Percentiles rank a stretch among this genome's conserved stretches.
Conservation (phyloP, 495 filamentous ascomycete species). For the Copromyces sp. region DNA sequence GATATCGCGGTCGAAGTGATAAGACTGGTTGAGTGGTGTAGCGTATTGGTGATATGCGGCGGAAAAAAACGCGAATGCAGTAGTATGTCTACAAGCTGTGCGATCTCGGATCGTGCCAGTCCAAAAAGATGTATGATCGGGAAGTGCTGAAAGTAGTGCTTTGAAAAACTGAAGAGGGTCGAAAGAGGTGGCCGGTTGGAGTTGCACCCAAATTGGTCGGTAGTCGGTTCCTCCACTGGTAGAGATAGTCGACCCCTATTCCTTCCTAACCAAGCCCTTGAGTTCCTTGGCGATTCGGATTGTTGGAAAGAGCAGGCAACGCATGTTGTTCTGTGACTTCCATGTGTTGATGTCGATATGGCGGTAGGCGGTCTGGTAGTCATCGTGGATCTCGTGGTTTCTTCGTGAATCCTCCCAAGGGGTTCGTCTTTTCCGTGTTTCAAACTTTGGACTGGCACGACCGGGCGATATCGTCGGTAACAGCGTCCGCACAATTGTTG, state of each 20-base stretch:
- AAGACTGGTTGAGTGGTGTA: not conserved
- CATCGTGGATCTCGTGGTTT: not conserved
- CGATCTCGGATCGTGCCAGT: conserved; percentile 8
- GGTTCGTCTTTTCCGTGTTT: not conserved
- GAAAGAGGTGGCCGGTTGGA: not conserved
- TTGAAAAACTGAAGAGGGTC: not conserved
- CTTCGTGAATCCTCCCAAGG: not conserved
- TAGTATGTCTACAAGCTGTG: conserved; percentile 13
- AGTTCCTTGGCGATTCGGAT: not conserved
- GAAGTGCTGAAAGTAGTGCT: not conserved
- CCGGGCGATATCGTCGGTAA: not conserved
- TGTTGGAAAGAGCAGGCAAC: not conserved
- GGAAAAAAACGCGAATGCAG: conserved; percentile 10
- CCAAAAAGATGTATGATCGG: conserved; percentile 12
- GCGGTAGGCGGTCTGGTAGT: not conserved
- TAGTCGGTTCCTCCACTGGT: not conserved
- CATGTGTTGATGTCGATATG: not conserved
- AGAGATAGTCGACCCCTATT: not conserved
- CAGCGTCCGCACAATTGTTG: not conserved
- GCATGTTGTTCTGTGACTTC: not conserved
- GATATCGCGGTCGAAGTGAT: not conserved
- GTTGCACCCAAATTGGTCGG: not conserved
- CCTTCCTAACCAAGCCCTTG: not conserved
- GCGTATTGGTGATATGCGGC: conserved; percentile 1
- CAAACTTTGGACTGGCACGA: not conserved